Conservation (phyloP, 768 basidiomycete species). For the Candolleomyces efflorescens region DNA sequence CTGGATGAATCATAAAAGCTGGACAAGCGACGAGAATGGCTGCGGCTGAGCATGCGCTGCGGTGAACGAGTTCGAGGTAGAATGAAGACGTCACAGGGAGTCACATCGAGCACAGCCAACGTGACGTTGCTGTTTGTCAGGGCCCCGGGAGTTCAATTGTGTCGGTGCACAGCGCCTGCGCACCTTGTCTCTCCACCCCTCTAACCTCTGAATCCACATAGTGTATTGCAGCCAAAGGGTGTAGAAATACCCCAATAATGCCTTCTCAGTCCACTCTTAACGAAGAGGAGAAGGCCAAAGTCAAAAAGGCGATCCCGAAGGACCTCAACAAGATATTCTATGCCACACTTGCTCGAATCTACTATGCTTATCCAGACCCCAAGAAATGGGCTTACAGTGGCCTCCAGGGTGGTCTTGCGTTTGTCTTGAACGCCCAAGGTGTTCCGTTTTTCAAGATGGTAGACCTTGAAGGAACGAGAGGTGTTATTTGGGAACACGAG, state of each 20-base stretch:
- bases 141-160: too few relatives aligned
- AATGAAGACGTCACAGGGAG: too few relatives aligned
- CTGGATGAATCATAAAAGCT: too few relatives aligned
- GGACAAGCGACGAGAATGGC: too few relatives aligned
- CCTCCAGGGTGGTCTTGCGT: slow-evolving; percentile 78
- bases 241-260: slow-evolving; percentile 38
- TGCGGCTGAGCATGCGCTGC: too few relatives aligned
- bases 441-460: slow-evolving; percentile 71
- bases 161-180: too few relatives aligned
- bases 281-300: slow-evolving; percentile 70
- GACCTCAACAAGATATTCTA: slow-evolving; percentile 69
- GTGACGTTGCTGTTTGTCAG: too few relatives aligned
- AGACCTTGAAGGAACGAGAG: slow-evolving; percentile 78
- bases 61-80: too few relatives aligned
- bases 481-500: slow-evolving; percentile 92
- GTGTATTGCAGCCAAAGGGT: neutral
- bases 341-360: slow-evolving; percentile 84
- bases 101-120: too few relatives aligned
- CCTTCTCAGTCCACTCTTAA: slow-evolving; percentile 68
- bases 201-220: neutral
- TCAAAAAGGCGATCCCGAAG: slow-evolving; percentile 58
- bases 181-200: neutral
- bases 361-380: slow-evolving; percentile 81
- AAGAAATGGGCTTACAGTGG: slow-evolving; percentile 84
- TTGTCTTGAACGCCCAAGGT: slow-evolving; percentile 60